Conservation (phyloP, 2,329 filamentous ascomycete species). For the Aspergillus unguis region DNA sequence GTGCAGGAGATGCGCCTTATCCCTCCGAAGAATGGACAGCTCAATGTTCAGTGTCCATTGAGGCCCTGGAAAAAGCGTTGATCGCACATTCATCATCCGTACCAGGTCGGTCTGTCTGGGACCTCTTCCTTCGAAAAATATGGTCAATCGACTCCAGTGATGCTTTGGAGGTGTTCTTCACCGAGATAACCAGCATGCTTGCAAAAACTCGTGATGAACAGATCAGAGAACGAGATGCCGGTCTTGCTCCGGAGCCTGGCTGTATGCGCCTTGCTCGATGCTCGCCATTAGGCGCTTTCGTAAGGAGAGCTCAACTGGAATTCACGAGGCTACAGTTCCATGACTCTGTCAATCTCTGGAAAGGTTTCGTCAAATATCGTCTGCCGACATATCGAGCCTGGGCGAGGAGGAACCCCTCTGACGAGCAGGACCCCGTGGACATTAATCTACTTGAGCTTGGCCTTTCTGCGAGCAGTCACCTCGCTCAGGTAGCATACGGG, state of each 20-base stretch:
- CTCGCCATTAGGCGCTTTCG: conserved; percentile 77
- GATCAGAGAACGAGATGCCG: conserved; percentile 54
- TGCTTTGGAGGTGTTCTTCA: conserved; percentile 73
- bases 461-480: conserved; percentile 49
- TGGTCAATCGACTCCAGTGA: conserved; percentile 84
- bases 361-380: conserved; percentile 74
- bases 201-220: conserved; percentile 61
- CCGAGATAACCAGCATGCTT: conserved; percentile 56
- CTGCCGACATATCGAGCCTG: conserved; percentile 66
- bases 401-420: conserved; percentile 52
- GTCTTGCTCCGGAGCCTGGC: conserved; percentile 47
- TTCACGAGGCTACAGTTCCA: conserved; percentile 77
- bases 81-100: conserved; percentile 50
- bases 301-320: conserved; percentile 73
- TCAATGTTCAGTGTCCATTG: conserved; percentile 37
- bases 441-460: conserved; percentile 60
- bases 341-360: conserved; percentile 76
- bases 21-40: conserved; percentile 25
- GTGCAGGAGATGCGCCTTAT: conserved; percentile 25
- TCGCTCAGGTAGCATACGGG: conserved; percentile 53
- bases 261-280: conserved; percentile 64
- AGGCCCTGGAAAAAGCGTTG: conserved; percentile 49
- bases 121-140: conserved; percentile 73
- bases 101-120: conserved; percentile 81
- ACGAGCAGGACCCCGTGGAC: conserved; percentile 54